Base-by-base conservation (phyloP, 2,329 filamentous ascomycete genomes). In the Aspergillus candidus region DNA sequence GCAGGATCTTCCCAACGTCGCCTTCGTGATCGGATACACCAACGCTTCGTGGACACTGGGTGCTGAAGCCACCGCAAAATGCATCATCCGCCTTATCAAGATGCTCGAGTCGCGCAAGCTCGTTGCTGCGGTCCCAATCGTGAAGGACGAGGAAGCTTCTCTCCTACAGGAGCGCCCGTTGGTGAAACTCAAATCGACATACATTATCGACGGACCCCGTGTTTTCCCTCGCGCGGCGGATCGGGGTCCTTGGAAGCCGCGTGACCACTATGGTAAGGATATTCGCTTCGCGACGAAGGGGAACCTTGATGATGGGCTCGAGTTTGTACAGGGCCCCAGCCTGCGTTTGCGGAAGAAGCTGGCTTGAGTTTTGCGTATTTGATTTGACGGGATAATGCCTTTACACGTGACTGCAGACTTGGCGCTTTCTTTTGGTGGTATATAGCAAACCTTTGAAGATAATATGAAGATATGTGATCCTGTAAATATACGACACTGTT, bases 1-100 rank as follows among this genome's bases (percentile, higher is more conserved):
- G 31, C 63, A 67, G 43, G 64, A 68, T 47, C 34, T 68, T 8
- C 66, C 66, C 8, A 69, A 68, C 46, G 49, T 59, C 10, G 52
- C 54, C 3, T 57, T 62, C n/a, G 40, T 66, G 4, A 49, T 68
- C 13, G 65, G 65, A 2, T 68, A 67, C 39, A 55, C 56, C 11
- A 62, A 65, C 35, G 60, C 58, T 1, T 60, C 59, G 11, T 69
- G 66, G 66, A 68, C 66, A 2, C 54, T 68, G 5, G 65, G 64
- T 6, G 63, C 60, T 3, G 66, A 69, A 41, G 54, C 61, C 3
- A 57, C 59, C 10, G 56, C 58, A 11, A 42, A 52, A 1, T 49
- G 66, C 11, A 49, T 62, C 38, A 54, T 53, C 35, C 56, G 65
- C 2, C 31, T 68, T 11, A 51, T 63, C 48, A 30, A 49, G 15